Conservation (phyloP, 2,329 filamentous ascomycete genomes). For the Botrytis hyacinthi region DNA sequence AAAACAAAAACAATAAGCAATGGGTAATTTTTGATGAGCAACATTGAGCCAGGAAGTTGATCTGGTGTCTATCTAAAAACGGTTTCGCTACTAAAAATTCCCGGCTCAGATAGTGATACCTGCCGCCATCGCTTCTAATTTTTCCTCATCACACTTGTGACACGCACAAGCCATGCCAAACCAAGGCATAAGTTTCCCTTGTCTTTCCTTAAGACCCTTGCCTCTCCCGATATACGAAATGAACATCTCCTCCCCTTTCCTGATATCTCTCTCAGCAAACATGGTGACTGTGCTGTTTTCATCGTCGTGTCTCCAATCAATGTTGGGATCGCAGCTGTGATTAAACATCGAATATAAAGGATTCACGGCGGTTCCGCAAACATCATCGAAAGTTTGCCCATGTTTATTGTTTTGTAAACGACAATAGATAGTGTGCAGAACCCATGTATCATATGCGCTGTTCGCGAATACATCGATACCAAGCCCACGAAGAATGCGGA, state of each 20-base stretch:
- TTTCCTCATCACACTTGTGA: constrained; percentile 11
- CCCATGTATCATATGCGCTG: constrained; percentile 35
- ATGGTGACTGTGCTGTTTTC: constrained; percentile 32
- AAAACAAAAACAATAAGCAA: background rate
- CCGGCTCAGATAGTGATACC: background rate
- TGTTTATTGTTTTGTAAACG: constrained; percentile 40
- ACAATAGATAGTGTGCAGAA: constrained; percentile 38
- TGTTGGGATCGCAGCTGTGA: constrained; percentile 39
- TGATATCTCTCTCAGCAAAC: constrained; percentile 30
- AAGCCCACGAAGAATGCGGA: constrained; percentile 36
- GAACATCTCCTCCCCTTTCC: constrained; percentile 32
- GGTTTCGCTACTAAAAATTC: too few species aligned
- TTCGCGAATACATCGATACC: constrained; percentile 36
- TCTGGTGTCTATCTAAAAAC: background rate
- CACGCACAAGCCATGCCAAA: constrained; percentile 23
- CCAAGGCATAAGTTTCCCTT: constrained; percentile 23
- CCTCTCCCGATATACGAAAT: constrained; percentile 33
- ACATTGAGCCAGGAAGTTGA: background rate
- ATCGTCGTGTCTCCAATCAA: constrained; percentile 34
- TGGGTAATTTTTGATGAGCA: background rate
- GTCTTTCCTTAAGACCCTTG: constrained; percentile 15
- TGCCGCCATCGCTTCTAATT: background rate
- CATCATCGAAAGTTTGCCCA: constrained; percentile 30
- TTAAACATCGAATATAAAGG: constrained; percentile 39
- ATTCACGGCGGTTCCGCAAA: constrained; percentile 36